Conservation (phyloP, 306 rosid genomes). For the Canavalia gladiata region DNA sequence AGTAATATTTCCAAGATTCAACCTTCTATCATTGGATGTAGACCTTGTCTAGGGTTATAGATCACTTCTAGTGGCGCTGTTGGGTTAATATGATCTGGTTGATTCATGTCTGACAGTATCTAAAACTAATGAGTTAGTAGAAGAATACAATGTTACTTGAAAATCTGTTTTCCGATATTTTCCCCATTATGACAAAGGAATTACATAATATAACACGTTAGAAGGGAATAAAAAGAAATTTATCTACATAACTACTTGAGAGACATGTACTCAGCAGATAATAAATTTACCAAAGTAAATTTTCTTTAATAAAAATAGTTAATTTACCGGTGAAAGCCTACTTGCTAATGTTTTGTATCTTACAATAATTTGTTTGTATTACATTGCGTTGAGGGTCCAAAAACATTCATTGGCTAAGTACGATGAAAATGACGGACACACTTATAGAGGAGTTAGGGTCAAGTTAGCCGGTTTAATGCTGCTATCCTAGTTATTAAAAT, state of each 20-base stretch:
- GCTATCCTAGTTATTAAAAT: constrained; percentile 3
- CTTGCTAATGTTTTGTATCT: constrained; percentile 9
- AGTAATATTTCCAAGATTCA: background rate
- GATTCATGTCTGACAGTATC: background rate
- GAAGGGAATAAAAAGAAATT: background rate
- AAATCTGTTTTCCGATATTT: background rate
- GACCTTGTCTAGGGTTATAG: no score
- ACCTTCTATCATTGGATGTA: background rate
- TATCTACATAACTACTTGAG: background rate
- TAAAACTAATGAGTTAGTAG: background rate
- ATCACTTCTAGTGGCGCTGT: no score
- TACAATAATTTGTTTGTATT: background rate
- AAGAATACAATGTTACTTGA: background rate
- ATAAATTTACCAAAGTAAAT: background rate
- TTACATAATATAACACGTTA: background rate
- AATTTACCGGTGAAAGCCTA: background rate
- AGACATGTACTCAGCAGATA: background rate
- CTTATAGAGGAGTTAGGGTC: constrained; percentile 52
- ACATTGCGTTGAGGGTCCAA: constrained; percentile 18
- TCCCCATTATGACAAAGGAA: background rate
- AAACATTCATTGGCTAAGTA: constrained; percentile 1
- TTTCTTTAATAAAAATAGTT: background rate
- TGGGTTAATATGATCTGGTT: background rate
- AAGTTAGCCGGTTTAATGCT: constrained; percentile 53
- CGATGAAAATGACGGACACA: constrained; percentile 40